Percentiles rank a stretch among this genome's conserved stretches.
Evolutionary conservation across 2,329 filamentous ascomycete species (phyloP).

Genomic region (Fusarium irregulare): DNA sequence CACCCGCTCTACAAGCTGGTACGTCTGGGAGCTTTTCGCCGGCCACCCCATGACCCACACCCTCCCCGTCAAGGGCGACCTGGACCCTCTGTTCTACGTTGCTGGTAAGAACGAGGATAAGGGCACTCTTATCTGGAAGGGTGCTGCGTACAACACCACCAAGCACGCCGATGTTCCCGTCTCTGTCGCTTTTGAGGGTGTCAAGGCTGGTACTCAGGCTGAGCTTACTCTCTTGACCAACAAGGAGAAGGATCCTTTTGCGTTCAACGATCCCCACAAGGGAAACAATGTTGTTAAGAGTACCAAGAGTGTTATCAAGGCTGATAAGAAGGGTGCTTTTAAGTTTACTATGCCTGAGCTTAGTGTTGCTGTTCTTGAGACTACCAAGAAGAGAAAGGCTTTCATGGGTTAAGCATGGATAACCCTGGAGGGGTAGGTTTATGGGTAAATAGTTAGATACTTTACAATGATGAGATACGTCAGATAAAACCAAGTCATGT

Average conservation of each 20-base stretch:
- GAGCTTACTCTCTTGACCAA: slow-evolving; percentile 60
- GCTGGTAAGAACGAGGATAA: slow-evolving; percentile 58
- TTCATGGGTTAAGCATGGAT: neutral
- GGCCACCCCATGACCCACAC: slow-evolving; percentile 59
- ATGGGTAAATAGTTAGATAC: neutral
- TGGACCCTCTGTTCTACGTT: slow-evolving; percentile 63
- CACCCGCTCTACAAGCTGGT: slow-evolving; percentile 62
- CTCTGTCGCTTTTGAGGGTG: slow-evolving; percentile 58
- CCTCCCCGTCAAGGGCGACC: slow-evolving; percentile 56
- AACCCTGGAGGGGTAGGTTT: fast-evolving
- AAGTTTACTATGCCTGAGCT: slow-evolving; percentile 64
- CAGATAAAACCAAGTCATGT: neutral
- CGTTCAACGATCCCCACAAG: slow-evolving; percentile 57
- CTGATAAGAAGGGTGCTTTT: slow-evolving; percentile 60
- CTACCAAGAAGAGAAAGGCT: slow-evolving; percentile 35
- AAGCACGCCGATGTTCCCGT: slow-evolving; percentile 58
- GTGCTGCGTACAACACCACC: slow-evolving; percentile 64
- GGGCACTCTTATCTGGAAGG: slow-evolving; percentile 61
- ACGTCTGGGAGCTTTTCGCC: slow-evolving; percentile 62
- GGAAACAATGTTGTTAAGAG: slow-evolving; percentile 63
- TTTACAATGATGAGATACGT: neutral
- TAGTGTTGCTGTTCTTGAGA: slow-evolving; percentile 67
- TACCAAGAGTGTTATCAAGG: slow-evolving; percentile 53
- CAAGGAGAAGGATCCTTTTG: slow-evolving; percentile 54
- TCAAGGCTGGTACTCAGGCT: slow-evolving; percentile 53